Evolutionary conservation across 352 stramenopile genomes (phyloP).

Genomic region (Pythium insidiosum): DNA sequence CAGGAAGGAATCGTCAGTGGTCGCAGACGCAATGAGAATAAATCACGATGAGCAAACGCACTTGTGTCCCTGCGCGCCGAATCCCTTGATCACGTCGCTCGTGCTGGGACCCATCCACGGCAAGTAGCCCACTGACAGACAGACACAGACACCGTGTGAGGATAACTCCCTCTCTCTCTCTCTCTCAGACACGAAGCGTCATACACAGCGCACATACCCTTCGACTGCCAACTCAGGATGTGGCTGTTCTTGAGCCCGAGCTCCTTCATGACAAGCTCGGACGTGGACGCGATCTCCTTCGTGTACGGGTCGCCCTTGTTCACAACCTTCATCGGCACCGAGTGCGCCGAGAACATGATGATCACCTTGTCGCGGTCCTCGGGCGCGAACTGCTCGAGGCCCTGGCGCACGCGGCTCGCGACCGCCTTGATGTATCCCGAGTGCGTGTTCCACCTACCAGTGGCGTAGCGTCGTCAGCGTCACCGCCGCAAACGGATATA

Average conservation of each 20-base stretch:
- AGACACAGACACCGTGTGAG: background rate
- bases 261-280: constrained; percentile 65
- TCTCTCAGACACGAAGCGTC: too few relatives aligned
- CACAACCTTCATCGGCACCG: constrained; percentile 85
- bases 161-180: too few relatives aligned
- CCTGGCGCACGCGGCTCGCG: constrained; percentile 85
- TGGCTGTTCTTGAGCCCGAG: constrained; percentile 66
- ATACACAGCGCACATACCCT: constrained; percentile 44
- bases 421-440: constrained; percentile 94
- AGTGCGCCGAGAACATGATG: constrained; percentile 89
- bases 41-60: constrained; percentile 17
- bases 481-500: too few relatives aligned
- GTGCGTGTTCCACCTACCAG: constrained; percentile 91
- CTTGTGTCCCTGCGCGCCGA: constrained; percentile 91
- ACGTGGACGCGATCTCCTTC: constrained; percentile 74
- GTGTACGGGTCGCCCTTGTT: constrained; percentile 87
- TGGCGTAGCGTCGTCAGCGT: too few relatives aligned
- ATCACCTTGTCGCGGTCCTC: constrained; percentile 86
- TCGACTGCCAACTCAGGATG: constrained; percentile 95
- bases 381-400: constrained; percentile 88
- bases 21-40: background rate
- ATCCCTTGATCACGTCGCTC: constrained; percentile 90
- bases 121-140: constrained; percentile 90
- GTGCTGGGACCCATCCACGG: constrained; percentile 98
- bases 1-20: background rate